A percentile compares a stretch with the other conserved stretches of the same genome.
Evolutionary conservation across 192 early-diverging fungal species (phyloP).

Genomic region (Coemansia pectinata): DNA sequence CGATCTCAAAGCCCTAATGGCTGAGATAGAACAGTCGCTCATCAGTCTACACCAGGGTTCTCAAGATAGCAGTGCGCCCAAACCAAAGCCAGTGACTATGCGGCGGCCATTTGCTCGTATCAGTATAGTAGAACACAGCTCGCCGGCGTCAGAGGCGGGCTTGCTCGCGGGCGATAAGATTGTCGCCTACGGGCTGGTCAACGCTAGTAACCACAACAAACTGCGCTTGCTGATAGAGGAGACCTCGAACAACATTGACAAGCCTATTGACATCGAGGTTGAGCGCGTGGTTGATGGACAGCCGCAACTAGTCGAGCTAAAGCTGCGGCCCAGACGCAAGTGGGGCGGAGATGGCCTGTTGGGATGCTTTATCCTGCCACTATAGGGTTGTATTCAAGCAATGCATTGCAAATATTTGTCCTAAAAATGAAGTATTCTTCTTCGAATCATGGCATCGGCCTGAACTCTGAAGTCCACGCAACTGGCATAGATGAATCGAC

Average conservation of each 20-base stretch:
- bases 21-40: constrained; percentile 57
- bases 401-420: background rate
- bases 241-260: constrained; percentile 23
- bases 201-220: constrained; percentile 19
- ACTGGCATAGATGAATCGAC: constrained; percentile 73
- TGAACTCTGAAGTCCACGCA: constrained; percentile 82
- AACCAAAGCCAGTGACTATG: background rate
- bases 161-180: constrained; percentile 39
- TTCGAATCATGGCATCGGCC: constrained; percentile 5
- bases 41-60: constrained; percentile 43
- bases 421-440: background rate
- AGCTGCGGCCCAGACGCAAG: constrained; percentile 23
- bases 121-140: constrained; percentile 32
- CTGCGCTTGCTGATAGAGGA: constrained; percentile 22
- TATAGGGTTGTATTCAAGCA: constrained; percentile 4
- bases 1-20: constrained; percentile 61
- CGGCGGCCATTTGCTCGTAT: constrained; percentile 46
- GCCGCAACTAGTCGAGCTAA: constrained; percentile 15
- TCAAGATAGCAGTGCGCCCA: background rate
- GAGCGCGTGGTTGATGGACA: constrained; percentile 39
- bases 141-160: constrained; percentile 43
- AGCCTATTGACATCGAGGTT: constrained; percentile 17
- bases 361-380: constrained; percentile 43
- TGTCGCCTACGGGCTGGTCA: constrained; percentile 21
- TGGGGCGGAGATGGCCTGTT: constrained; percentile 53